Base-by-base conservation (phyloP, 2,329 filamentous ascomycete genomes). In the Epichloe gansuensis region DNA sequence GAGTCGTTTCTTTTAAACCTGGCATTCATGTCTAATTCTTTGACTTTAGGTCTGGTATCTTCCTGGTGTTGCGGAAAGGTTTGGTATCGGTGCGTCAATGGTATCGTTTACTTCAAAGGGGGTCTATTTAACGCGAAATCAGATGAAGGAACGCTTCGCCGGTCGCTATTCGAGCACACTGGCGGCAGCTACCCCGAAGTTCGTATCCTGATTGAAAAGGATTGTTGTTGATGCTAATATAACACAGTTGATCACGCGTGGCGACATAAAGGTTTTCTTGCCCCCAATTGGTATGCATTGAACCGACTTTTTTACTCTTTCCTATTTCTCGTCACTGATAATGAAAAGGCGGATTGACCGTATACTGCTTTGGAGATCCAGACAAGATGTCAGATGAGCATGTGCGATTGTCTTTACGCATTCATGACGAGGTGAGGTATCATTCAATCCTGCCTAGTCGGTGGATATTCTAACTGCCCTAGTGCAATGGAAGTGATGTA, bases 331-430 rank as follows among this genome's bases (percentile, higher is more conserved):
- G 9, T 4, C 4, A 38, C 52, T 58, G n/a, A 58, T 27, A 15
- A 9, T 15, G 9, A 4, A 3, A 31, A 80, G 77, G 90, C 53
- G 93, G 91, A 8, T 72, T 97, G 59, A 97, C 93, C 0, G 93
- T 97, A 8, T 97, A 98, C 71, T 93, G 89, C 68, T 98, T 98
- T 65, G 93, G 93, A 44, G 89, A 96, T 60, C 89, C 90, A 21
- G 87, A 87, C 51, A 95, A 93, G 65, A 93, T 97, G 81, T 87
- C 89, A 5, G 87, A 97, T 64, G 84, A 89, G 46, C 87, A 84
- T 51, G 84, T 83, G 52, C 81, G 80, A 55, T 75, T 97, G 42
- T 89, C 93, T 13, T 74, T 97, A 54, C 83, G 93, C 59, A 84
- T 97, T 46, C 93, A 81, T 57, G 78, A 82, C 58, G 78, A 82